Conservation (phyloP, 352 stramenopile species). For the Pythium phragmitis region DNA sequence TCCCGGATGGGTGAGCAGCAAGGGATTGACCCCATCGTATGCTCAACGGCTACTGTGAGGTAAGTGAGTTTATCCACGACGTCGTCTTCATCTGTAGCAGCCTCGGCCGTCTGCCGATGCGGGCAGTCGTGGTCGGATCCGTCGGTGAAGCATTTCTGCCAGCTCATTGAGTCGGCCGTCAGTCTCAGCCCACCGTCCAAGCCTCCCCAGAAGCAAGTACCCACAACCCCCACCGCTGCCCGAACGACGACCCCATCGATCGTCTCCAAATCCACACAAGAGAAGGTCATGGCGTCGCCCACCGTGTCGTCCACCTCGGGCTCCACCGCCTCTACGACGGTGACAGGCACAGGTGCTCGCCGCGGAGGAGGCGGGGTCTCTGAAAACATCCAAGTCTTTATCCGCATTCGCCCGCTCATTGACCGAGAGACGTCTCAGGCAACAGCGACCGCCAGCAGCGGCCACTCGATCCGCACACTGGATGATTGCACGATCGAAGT, state of each 20-base stretch:
- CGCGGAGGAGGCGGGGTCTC: conserved; percentile 31
- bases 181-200: neutral
- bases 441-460: neutral
- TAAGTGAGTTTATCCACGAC: neutral
- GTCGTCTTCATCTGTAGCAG: conserved; percentile 3
- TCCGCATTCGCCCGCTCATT: conserved; percentile 79
- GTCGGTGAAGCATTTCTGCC: conserved; percentile 64
- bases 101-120: conserved; percentile 39
- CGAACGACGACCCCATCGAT: neutral
- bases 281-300: neutral
- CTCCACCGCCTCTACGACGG: neutral
- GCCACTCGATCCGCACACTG: conserved; percentile 27
- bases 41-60: no score
- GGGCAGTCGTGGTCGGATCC: conserved; percentile 67
- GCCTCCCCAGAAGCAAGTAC: conserved; percentile 2
- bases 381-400: conserved; percentile 84
- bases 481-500: conserved; percentile 68
- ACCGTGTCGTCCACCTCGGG: neutral
- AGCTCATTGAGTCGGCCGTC: conserved; percentile 40
- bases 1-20: no score
- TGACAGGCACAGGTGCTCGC: neutral
- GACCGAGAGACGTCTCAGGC: conserved; percentile 50
- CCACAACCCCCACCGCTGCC: neutral
- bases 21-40: no score
- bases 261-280: neutral